These are phyloP conservation scores for Hygrophila difformis DNA, from an alignment of 257 asterid species.

Conservation along the genomic window DNA sequence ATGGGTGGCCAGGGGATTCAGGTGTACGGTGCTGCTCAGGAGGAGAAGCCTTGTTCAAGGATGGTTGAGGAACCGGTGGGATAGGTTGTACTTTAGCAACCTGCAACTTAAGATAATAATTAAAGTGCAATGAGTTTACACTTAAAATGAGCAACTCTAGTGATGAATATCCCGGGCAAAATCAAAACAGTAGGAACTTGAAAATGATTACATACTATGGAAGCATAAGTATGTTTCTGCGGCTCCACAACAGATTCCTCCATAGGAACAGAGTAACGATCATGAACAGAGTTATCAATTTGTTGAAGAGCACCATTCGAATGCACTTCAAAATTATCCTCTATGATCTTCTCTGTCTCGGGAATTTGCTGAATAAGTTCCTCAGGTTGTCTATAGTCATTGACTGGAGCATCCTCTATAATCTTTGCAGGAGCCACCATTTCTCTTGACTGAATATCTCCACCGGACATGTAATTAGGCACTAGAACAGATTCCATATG, in stretches of 20 bases:
- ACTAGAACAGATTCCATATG: conserved; percentile 33
- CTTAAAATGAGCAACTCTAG: conserved; percentile 4
- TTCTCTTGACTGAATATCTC: conserved; percentile 62
- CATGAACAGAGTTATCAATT: conserved; percentile 46
- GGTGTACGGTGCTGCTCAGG: conserved; percentile 59
- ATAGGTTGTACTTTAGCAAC: conserved; percentile 63
- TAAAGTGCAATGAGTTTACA: conserved; percentile 12
- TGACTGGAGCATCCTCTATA: conserved; percentile 40
- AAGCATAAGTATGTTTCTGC: conserved; percentile 93
- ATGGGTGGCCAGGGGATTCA: conserved; percentile 44
- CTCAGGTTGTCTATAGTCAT: conserved; percentile 42
- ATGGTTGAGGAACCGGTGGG: conserved; percentile 33
- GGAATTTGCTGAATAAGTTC: conserved; percentile 55
- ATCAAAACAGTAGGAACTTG: conserved; percentile 5
- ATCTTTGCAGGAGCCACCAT: conserved; percentile 34
- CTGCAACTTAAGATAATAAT: conserved; percentile 33
- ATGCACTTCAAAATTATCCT: conserved; percentile 46
- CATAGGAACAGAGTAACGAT: conserved; percentile 43
- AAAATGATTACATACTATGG: conserved; percentile 59
- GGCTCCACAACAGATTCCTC: conserved; percentile 72
- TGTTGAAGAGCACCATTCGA: conserved; percentile 72
- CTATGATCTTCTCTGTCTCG: conserved; percentile 50
- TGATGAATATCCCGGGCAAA: conserved; percentile 2
- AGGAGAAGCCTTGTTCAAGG: conserved; percentile 35
- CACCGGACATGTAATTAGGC: conserved; percentile 48